These are phyloP conservation scores for Amphichorda felina DNA, from an alignment of 2,329 filamentous ascomycete genomes.

Conservation along the genomic window DNA sequence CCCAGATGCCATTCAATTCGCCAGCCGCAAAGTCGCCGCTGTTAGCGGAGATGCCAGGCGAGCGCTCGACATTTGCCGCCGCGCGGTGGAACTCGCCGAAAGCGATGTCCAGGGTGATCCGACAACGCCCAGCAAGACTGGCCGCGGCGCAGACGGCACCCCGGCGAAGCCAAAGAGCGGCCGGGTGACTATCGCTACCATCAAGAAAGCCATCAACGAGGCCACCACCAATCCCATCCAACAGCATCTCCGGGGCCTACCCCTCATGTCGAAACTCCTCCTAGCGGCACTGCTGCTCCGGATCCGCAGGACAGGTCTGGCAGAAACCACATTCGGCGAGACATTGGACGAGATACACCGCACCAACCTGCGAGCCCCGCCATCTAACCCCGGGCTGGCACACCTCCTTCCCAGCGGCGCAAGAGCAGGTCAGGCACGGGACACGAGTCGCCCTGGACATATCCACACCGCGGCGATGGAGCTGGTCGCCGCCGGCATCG, in stretches of 20 bases:
- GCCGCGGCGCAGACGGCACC: conserved; percentile 9
- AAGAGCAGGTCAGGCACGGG: conserved; percentile 10
- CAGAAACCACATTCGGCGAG: conserved; percentile 80
- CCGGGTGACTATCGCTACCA: conserved; percentile 81
- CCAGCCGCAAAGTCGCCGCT: conserved; percentile 89
- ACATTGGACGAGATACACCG: conserved; percentile 63
- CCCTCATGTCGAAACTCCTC: conserved; percentile 73
- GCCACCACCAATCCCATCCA: conserved; percentile 88
- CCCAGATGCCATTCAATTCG: conserved; percentile 88
- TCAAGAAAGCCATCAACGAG: conserved; percentile 91
- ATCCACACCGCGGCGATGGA: conserved; percentile 67
- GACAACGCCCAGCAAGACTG: conserved; percentile 49
- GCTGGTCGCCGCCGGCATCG: conserved; percentile 74
- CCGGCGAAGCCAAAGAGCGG: conserved; percentile 16
- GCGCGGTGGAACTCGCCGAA: conserved; percentile 91
- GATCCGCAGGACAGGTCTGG: conserved; percentile 70
- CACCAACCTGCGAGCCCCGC: conserved; percentile 19
- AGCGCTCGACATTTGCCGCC: conserved; percentile 86
- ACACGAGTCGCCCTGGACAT: conserved; percentile 16
- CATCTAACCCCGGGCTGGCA: conserved; percentile 22
- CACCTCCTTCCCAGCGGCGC: conserved; percentile 19
- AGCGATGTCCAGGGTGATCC: conserved; percentile 43
- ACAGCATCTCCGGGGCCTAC: conserved; percentile 73
- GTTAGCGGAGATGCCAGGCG: conserved; percentile 90
- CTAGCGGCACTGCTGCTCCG: conserved; percentile 72